Percentiles rank a stretch among this genome's conserved stretches.
Conservation (phyloP, 768 basidiomycete genomes). For the Lyophyllum semitale region DNA sequence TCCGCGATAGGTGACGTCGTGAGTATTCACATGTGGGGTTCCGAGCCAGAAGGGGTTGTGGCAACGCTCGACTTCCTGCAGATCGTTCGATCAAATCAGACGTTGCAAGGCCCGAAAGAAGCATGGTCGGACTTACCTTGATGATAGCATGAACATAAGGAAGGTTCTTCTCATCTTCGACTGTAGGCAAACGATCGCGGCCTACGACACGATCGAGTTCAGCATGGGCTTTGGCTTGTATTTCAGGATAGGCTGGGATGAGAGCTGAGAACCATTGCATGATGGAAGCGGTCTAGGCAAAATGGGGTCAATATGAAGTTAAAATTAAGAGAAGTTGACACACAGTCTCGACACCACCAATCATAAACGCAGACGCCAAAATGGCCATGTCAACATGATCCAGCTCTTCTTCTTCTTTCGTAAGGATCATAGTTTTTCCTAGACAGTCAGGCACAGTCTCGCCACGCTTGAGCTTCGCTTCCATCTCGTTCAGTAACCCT, state of each 20-base stretch:
- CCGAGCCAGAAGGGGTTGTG: constrained; percentile 41
- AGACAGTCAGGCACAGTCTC: constrained; percentile 44
- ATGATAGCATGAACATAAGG: constrained; percentile 38
- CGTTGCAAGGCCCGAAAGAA: constrained; percentile 14
- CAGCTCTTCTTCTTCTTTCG: constrained; percentile 33
- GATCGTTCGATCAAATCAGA: constrained; percentile 12
- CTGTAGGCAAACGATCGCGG: constrained; percentile 25
- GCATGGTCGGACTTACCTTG: constrained; percentile 21
- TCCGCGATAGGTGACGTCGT: constrained; percentile 43
- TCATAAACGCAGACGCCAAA: constrained; percentile 42
- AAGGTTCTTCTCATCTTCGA: constrained; percentile 31
- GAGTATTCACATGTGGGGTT: constrained; percentile 38
- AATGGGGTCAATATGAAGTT: not conserved
- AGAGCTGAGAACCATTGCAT: constrained; percentile 40
- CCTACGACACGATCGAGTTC: constrained; percentile 34
- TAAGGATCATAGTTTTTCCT: constrained; percentile 37
- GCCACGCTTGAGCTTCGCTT: constrained; percentile 34
- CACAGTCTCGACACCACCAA: constrained; percentile 48
- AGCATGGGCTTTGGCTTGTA: constrained; percentile 28
- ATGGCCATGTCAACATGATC: constrained; percentile 41
- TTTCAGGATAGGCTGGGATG: constrained; percentile 32
- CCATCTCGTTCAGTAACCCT: constrained; percentile 37
- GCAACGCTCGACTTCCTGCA: constrained; percentile 36
- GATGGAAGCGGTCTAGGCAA: constrained; percentile 33
- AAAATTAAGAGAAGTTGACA: constrained; percentile 5